Conservation (phyloP, 371 early-diverging fungal species). For the Basidiobolus meristosporus region DNA sequence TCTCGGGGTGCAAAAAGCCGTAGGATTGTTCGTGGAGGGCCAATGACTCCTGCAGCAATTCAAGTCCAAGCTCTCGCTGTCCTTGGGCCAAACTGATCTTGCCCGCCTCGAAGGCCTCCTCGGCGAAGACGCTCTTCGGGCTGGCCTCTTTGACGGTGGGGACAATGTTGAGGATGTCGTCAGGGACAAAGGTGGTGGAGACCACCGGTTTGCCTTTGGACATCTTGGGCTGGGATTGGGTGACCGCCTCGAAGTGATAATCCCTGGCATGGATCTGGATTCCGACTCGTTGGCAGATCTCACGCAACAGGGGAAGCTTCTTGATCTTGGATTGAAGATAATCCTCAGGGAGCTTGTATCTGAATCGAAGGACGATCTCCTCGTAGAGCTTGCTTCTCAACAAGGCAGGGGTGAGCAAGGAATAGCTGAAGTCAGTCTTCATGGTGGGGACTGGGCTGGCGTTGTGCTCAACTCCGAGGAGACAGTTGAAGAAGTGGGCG, state of each 20-base stretch:
- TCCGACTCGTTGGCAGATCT: conserved; percentile 65
- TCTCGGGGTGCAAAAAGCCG: conserved; percentile 78
- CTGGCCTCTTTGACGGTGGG: conserved; percentile 66
- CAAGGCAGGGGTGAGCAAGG: conserved; percentile 30
- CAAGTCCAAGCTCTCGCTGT: conserved; percentile 44
- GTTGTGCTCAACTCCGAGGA: conserved; percentile 39
- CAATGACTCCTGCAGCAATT: conserved; percentile 64
- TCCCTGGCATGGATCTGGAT: conserved; percentile 58
- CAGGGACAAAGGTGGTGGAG: conserved; percentile 33
- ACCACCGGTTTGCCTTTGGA: conserved; percentile 22
- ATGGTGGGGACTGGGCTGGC: conserved; percentile 19
- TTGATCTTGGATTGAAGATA: conserved; percentile 19
- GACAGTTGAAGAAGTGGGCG: conserved; percentile 66
- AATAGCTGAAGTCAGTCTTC: conserved; percentile 12
- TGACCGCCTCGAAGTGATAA: conserved; percentile 41
- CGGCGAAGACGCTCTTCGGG: conserved; percentile 46
- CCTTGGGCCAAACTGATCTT: conserved; percentile 63
- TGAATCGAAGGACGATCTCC: conserved; percentile 52
- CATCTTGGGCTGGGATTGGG: conserved; percentile 16
- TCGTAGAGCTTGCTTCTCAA: conserved; percentile 28
- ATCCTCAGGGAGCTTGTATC: conserved; percentile 38
- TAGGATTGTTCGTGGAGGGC: conserved; percentile 80
- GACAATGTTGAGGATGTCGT: conserved; percentile 60
- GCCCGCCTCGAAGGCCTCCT: conserved; percentile 79
- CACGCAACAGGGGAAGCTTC: conserved; percentile 54